phyloP scores from a whole-genome alignment of 2,329 filamentous ascomycete genomes.

The Paracorniculantispora psalliotae region DNA sequence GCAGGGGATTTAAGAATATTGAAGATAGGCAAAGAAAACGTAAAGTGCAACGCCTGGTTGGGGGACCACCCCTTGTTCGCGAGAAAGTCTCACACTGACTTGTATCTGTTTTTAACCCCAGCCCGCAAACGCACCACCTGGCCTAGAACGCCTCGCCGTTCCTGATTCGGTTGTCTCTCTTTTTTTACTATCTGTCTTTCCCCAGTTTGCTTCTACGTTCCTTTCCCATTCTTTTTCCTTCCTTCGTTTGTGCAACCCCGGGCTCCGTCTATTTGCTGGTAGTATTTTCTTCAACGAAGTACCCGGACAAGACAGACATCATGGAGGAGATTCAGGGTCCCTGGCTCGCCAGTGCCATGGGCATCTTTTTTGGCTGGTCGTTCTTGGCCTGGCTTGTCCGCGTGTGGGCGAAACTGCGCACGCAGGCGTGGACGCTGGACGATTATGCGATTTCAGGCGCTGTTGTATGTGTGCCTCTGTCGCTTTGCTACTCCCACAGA shows the following conservation, averaged over 20 bases:
- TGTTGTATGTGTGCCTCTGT: constrained; percentile 5
- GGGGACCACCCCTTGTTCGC: neutral
- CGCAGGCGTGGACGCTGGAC: constrained; percentile 15
- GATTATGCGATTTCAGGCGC: constrained; percentile 13
- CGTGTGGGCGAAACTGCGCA: constrained; percentile 14
- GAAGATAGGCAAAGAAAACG: neutral
- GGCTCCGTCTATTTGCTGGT: no score
- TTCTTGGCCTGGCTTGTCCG: constrained; percentile 13
- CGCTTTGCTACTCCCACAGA: neutral
- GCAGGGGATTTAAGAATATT: no score
- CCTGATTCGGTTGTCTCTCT: neutral
- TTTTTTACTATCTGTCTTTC: neutral
- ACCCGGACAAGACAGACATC: neutral
- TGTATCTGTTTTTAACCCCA: neutral
- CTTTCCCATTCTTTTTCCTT: neutral
- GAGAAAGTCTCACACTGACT: neutral
- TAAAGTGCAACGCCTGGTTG: neutral
- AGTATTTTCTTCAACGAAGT: neutral
- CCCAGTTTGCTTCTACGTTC: neutral
- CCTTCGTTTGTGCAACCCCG: neutral
- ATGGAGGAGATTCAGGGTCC: constrained; percentile 10
- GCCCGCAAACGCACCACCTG: neutral
- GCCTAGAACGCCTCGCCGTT: neutral
- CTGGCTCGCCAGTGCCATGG: constrained; percentile 16
- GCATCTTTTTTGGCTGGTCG: constrained; percentile 16